Evolutionary conservation across 1,284 basidiomycete genomes (phyloP).

Genomic region (Chiua sp.): DNA sequence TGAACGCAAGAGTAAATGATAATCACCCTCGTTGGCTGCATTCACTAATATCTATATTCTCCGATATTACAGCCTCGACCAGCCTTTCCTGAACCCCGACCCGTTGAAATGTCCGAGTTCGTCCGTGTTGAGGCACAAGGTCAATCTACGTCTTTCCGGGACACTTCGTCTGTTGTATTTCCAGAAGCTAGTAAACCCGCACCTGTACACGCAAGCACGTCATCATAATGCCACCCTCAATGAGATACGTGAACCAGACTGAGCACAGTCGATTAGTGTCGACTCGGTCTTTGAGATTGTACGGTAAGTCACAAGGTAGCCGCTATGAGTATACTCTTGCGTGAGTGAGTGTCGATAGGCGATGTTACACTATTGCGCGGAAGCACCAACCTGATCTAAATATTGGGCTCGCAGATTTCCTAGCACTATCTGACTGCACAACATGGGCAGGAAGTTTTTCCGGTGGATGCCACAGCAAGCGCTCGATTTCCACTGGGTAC

Average conservation of each 20-base stretch:
- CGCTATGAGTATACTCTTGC: neutral
- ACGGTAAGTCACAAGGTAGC: neutral
- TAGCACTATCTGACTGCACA: no score
- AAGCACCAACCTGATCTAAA: no score
- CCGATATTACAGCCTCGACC: neutral
- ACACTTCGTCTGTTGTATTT: neutral
- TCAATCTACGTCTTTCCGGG: neutral
- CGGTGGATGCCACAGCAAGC: no score
- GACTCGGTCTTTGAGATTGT: neutral
- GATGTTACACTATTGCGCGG: no score
- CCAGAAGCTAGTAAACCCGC: neutral
- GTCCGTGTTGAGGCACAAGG: neutral
- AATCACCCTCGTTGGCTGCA: neutral
- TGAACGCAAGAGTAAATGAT: conserved; percentile 1
- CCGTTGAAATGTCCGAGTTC: conserved; percentile 6
- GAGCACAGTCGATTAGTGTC: neutral
- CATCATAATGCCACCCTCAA: neutral
- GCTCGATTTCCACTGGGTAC: no score
- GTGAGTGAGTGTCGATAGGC: neutral
- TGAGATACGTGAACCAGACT: neutral
- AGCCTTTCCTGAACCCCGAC: neutral
- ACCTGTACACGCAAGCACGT: neutral
- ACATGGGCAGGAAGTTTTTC: no score
- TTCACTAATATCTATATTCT: neutral
- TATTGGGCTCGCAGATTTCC: no score